Conservation (phyloP, 2,329 filamentous ascomycete genomes). For the Parastagonospora avenae region DNA sequence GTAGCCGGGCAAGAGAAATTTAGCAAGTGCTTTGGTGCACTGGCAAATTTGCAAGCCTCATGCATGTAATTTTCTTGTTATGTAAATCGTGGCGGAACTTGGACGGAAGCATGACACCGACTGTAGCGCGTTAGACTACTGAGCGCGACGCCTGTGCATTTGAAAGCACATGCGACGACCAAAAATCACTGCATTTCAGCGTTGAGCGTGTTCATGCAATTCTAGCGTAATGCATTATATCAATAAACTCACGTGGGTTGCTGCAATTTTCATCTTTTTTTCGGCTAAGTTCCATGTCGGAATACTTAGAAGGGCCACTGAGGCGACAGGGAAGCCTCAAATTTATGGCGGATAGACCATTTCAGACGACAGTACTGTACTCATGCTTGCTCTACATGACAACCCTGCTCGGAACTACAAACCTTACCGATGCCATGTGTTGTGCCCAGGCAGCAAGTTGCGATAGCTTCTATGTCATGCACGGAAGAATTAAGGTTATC, state of each 20-base stretch:
- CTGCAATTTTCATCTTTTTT: not conserved
- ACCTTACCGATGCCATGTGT: not conserved
- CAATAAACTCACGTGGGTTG: not conserved
- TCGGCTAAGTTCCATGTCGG: not conserved
- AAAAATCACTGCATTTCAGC: slow-evolving; percentile 7
- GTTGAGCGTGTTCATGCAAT: not conserved
- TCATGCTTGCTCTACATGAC: too few species aligned
- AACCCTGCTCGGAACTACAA: not conserved
- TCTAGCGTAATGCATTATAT: not conserved
- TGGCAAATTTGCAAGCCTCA: slow-evolving; percentile 7
- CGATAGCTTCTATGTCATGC: slow-evolving; percentile 1
- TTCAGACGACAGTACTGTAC: too few species aligned
- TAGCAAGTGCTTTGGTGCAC: slow-evolving; percentile 9
- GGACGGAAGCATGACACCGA: slow-evolving; percentile 5
- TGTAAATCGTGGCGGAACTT: slow-evolving; percentile 16
- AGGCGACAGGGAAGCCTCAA: too few species aligned
- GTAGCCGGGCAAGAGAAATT: slow-evolving; percentile 13
- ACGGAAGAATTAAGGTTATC: slow-evolving; percentile 10
- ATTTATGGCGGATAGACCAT: too few species aligned
- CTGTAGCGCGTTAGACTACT: slow-evolving; percentile 10
- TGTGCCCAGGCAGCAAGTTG: not conserved
- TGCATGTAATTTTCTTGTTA: slow-evolving; percentile 14
- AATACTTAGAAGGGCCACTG: too few species aligned
- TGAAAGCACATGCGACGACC: slow-evolving; percentile 4
- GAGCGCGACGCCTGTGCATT: not conserved